Evolutionary conservation across 805 yeast species (phyloP).

Genomic region (Hanseniaspora valbyensis): DNA sequence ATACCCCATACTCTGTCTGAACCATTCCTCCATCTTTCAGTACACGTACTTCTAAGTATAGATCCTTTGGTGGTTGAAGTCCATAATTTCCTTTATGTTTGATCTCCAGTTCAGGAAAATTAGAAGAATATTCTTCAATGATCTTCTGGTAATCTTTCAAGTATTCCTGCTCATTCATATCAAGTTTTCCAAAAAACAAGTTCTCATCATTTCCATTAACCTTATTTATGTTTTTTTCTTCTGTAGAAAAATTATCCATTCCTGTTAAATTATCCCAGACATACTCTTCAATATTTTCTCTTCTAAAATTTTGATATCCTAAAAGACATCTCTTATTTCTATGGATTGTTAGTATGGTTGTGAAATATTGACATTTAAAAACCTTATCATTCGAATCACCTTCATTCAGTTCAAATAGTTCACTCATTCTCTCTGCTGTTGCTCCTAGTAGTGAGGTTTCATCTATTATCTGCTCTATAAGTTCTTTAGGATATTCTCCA

Average conservation of each 20-base stretch:
- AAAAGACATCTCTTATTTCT: constrained; percentile 81
- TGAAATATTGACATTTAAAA: constrained; percentile 46
- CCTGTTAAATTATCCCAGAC: constrained; percentile 51
- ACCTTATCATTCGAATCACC: constrained; percentile 34
- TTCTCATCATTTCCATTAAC: constrained; percentile 19
- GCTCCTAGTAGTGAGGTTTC: constrained; percentile 58
- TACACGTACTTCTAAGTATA: constrained; percentile 89
- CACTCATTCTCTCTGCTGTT: constrained; percentile 40
- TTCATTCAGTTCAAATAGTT: constrained; percentile 19
- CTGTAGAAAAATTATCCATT: too few relatives aligned
- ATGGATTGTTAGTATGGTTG: constrained; percentile 61
- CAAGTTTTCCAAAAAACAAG: constrained; percentile 39
- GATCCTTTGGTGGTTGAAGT: constrained; percentile 81
- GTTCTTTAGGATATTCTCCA: constrained; percentile 41
- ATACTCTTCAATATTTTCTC: constrained; percentile 52
- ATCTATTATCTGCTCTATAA: constrained; percentile 55
- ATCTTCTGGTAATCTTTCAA: constrained; percentile 52
- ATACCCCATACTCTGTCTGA: constrained; percentile 93
- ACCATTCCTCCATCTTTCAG: constrained; percentile 92
- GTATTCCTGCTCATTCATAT: constrained; percentile 74
- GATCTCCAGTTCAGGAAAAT: constrained; percentile 69
- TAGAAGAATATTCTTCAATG: constrained; percentile 54
- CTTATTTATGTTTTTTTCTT: constrained; percentile 15
- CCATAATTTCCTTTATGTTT: constrained; percentile 45
- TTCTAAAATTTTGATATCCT: constrained; percentile 68